Percentiles rank a stretch among this genome's conserved stretches.
These are phyloP conservation scores for Cyanodermella asteris DNA, from an alignment of 2,329 filamentous ascomycete species.

Conservation along the genomic window DNA sequence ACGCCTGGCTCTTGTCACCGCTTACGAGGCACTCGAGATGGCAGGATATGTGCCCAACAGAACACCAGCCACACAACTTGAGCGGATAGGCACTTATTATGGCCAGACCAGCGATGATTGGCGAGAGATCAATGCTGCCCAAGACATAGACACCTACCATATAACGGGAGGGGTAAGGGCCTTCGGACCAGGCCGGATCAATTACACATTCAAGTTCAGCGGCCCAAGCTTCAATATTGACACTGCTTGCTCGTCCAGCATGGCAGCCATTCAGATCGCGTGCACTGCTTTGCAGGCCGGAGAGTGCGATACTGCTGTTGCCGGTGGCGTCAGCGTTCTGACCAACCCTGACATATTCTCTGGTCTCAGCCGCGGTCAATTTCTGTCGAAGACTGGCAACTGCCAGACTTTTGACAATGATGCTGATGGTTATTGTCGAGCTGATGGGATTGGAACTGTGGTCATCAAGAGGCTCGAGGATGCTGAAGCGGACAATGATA, in stretches of 20 bases:
- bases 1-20: conserved; percentile 51
- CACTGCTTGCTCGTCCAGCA: conserved; percentile 57
- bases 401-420: conserved; percentile 66
- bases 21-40: conserved; percentile 66
- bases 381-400: conserved; percentile 52
- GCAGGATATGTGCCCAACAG: conserved; percentile 54
- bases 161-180: conserved; percentile 41
- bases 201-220: conserved; percentile 58
- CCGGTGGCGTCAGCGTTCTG: conserved; percentile 56
- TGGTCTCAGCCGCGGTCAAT: conserved; percentile 53
- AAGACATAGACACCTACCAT: conserved; percentile 50
- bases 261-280: conserved; percentile 48
- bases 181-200: conserved; percentile 42
- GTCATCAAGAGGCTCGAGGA: conserved; percentile 63
- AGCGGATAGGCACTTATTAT: conserved; percentile 51
- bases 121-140: conserved; percentile 50
- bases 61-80: conserved; percentile 41
- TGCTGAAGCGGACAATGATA: conserved; percentile 51
- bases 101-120: conserved; percentile 58
- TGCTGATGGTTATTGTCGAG: conserved; percentile 60
- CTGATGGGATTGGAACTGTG: conserved; percentile 51
- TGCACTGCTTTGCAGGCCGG: conserved; percentile 53
- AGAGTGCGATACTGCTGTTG: conserved; percentile 62
- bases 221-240: conserved; percentile 53
- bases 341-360: conserved; percentile 66